A percentile compares a stretch with the other conserved stretches of the same genome.
Evolutionary conservation across 2,329 filamentous ascomycete genomes (phyloP).

Genomic region (Didymella exigua): DNA sequence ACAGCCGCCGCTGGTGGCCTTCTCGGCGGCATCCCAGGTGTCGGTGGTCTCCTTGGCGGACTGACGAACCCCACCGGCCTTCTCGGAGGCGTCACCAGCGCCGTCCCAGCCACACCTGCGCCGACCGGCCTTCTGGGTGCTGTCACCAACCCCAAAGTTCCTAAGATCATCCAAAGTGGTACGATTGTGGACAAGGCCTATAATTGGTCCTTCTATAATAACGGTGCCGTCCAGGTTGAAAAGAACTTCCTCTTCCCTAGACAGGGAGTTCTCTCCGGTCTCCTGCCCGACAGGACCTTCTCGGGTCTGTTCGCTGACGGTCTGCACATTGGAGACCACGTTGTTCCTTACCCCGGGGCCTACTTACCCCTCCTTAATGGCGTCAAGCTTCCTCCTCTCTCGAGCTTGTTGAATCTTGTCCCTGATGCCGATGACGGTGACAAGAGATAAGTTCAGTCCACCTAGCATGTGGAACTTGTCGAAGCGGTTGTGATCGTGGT

Average conservation of each 20-base stretch:
- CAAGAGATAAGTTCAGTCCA: background rate
- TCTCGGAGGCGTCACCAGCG: constrained; percentile 4
- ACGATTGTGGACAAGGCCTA: constrained; percentile 17
- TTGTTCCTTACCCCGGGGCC: constrained; percentile 19
- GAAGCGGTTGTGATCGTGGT: background rate
- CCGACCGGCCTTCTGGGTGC: background rate
- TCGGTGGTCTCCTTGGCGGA: background rate
- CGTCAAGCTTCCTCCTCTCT: constrained; percentile 6
- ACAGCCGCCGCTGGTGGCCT: background rate
- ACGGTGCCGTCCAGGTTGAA: constrained; percentile 22
- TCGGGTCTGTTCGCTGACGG: constrained; percentile 22
- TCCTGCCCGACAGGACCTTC: constrained; percentile 18
- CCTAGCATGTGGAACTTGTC: background rate
- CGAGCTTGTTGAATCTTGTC: constrained; percentile 2
- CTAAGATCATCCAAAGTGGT: constrained; percentile 17
- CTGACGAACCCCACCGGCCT: background rate
- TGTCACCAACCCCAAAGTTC: background rate
- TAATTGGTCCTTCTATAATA: constrained; percentile 23
- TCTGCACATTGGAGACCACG: constrained; percentile 23
- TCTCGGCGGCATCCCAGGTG: background rate
- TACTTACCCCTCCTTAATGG: constrained; percentile 12
- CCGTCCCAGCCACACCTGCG: constrained; percentile 3
- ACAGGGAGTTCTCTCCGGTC: constrained; percentile 16
- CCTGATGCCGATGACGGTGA: background rate
- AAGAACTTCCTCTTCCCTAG: constrained; percentile 22